Evolutionary conservation across 257 asterid genomes (phyloP), one percentile per base, ranked within the genome.

Genomic region (Apocynum venetum): DNA sequence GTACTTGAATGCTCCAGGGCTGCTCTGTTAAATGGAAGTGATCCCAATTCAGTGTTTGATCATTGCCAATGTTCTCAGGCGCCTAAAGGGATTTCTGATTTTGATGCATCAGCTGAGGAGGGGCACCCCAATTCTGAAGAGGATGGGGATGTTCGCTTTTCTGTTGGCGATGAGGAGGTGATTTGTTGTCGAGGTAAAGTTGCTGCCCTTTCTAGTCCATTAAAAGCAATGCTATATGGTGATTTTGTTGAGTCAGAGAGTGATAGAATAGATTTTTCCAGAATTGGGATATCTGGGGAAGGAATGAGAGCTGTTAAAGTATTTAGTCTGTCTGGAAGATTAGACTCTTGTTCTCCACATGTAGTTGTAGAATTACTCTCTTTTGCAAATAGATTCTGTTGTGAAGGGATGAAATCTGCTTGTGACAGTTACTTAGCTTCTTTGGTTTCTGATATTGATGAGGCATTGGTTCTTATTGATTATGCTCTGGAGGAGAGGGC

Each of bases 401-500:
- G 90, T 64, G 87, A 87, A 61, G 88, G 79, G 41, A 69, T 84
- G 87, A 87, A 87, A 74, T 87, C 88, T 46, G 81, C 84, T 53
- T 84, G 87, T 71, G 90, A 87, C 74, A 77, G 61, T 72, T 82
- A 84, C 66, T 81, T 87, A 72, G 86, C 88, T 25, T 84, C 84
- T 5, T 71, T 84, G 72, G 86, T 87, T 79, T 81, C 83, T 47
- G 82, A 80, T 70, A 79, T 87, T 25, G 87, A 87, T 15, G 90
- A 82, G 80, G 87, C 90, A 60, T 76, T 84, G 80, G 57, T 87
- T 64, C 85, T 87, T 35, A 79, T 87, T 55, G 90, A 87, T 79
- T 87, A 87, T 63, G 90, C 87, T 59, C 66, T 84, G 79, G 90
- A 87, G 81, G 90, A 87, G 78, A 80, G 88, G 70, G 87, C 90